A percentile compares a stretch with the other conserved stretches of the same genome.
Evolutionary conservation across 306 rosid species (phyloP).

Genomic region (Pterocarpus macrocarpus): DNA sequence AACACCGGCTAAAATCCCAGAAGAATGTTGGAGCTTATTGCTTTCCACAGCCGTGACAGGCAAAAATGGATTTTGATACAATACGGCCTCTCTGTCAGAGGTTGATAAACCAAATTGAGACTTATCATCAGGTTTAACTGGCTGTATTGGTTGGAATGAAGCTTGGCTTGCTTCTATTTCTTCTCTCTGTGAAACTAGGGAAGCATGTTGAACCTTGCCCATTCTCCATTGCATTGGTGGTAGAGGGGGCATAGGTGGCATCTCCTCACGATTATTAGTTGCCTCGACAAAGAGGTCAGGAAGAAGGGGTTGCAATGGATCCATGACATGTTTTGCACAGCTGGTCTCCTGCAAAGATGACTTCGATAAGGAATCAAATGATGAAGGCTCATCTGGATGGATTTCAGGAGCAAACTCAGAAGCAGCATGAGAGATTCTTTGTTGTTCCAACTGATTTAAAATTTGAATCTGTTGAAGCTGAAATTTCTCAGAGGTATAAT

Average conservation of each 20-base stretch:
- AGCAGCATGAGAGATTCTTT: slow-evolving; percentile 43
- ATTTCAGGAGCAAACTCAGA: slow-evolving; percentile 50
- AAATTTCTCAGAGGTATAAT: slow-evolving; percentile 44
- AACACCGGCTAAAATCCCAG: slow-evolving; percentile 51
- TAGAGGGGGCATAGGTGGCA: slow-evolving; percentile 96
- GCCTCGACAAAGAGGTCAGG: slow-evolving; percentile 45
- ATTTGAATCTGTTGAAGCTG: slow-evolving; percentile 50
- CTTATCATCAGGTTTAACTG: slow-evolving; percentile 49
- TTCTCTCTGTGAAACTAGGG: slow-evolving; percentile 50
- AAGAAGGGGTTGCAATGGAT: slow-evolving; percentile 53
- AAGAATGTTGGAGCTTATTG: slow-evolving; percentile 47
- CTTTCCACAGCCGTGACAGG: slow-evolving; percentile 55
- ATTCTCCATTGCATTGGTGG: slow-evolving; percentile 99
- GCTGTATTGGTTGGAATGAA: slow-evolving; percentile 50
- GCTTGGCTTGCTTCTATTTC: slow-evolving; percentile 47
- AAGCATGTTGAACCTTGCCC: slow-evolving; percentile 67
- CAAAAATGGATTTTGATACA: slow-evolving; percentile 57
- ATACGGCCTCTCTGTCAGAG: slow-evolving; percentile 46
- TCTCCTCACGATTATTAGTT: slow-evolving; percentile 63
- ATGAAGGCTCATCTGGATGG: slow-evolving; percentile 48
- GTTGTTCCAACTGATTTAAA: slow-evolving; percentile 44
- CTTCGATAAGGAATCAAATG: slow-evolving; percentile 47
- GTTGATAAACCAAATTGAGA: slow-evolving; percentile 53
- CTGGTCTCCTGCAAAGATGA: slow-evolving; percentile 51
- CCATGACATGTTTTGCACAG: slow-evolving; percentile 42